Base-by-base conservation (phyloP, 139 green algal genomes). In the Zygnema circumcarinatum region DNA sequence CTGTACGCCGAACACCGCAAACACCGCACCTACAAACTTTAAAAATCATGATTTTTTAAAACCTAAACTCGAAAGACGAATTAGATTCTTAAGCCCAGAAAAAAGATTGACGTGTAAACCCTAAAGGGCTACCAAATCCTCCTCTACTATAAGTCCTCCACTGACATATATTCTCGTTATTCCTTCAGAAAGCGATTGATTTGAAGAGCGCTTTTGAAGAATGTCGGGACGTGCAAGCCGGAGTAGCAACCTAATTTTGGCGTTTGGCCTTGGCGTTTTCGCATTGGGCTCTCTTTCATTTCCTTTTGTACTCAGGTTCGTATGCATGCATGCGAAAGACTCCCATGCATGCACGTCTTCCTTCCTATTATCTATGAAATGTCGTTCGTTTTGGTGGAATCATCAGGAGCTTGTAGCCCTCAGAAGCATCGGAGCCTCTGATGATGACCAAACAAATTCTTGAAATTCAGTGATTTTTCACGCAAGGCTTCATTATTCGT, bases 221-320 rank as follows among this genome's bases (percentile, higher is more conserved):
- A 62, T 62, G 47, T 62, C 47, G 7, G n/a, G n/a, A n/a, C n/a
- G n/a, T n/a, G n/a, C n/a, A n/a, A 62, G 69, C 16, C 69, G 69
- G 35, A 42, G 69, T 3, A 42, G 11, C 16, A 78, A 78, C 69
- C 69, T 78, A 39, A 42, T 42, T 42, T 42, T 78, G 69, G 69
- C 69, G 35, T 40, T 25, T 42, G 69, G 69, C 7, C 69, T 78
- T 41, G 69, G 69, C 16, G 69, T 11, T 41, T 78, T 78, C 16
- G 69, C 69, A 25, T 78, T 40, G 35, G 16, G 35, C 11, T 25
- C 35, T 42, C 69, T 78, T 42, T 3, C 36, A 25, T 78, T 78
- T 42, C 69, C 69, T 42, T 78, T 78, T 11, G 69, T 78, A 25
- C 16, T 78, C 3, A 78, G 69, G 69, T 78, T 40, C 3, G 69